phyloP scores from a whole-genome alignment of 2,329 filamentous ascomycete genomes.

The Talaromyces atroroseus region DNA sequence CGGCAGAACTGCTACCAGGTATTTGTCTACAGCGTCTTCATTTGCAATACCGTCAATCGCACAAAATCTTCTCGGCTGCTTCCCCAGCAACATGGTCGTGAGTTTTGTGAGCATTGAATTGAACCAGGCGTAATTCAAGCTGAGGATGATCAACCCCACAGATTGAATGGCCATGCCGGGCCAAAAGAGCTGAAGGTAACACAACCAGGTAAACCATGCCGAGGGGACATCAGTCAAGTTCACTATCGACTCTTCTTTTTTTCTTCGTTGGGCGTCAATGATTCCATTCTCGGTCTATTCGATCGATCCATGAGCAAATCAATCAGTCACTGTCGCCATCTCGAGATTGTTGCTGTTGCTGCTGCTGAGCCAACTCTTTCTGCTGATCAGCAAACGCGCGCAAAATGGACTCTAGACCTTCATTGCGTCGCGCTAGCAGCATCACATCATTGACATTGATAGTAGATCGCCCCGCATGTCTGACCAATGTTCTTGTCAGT shows the following conservation, averaged over 20 bases:
- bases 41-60: too few relatives aligned
- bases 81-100: too few relatives aligned
- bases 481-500: constrained; percentile 35
- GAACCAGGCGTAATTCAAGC: too few relatives aligned
- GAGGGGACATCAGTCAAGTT: background rate
- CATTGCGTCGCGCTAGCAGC: constrained; percentile 79
- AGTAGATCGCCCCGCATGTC: constrained; percentile 74
- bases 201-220: too few relatives aligned
- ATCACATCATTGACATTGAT: constrained; percentile 84
- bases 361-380: constrained; percentile 8
- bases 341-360: background rate
- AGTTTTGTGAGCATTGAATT: too few relatives aligned
- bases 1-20: background rate
- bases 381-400: constrained; percentile 31
- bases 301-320: background rate
- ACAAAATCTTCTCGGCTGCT: too few relatives aligned
- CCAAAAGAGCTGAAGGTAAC: too few relatives aligned
- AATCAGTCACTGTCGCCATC: constrained; percentile 11
- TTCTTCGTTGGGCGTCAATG: background rate
- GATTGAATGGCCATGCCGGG: too few relatives aligned
- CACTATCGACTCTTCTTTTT: background rate
- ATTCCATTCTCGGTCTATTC: background rate
- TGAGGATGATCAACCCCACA: too few relatives aligned
- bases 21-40: background rate
- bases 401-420: constrained; percentile 73